A percentile compares a stretch with the other conserved stretches of the same genome.
These are phyloP conservation scores for Fistulifera solaris DNA, from an alignment of 108 stramenopile genomes.

Conservation along the genomic window DNA sequence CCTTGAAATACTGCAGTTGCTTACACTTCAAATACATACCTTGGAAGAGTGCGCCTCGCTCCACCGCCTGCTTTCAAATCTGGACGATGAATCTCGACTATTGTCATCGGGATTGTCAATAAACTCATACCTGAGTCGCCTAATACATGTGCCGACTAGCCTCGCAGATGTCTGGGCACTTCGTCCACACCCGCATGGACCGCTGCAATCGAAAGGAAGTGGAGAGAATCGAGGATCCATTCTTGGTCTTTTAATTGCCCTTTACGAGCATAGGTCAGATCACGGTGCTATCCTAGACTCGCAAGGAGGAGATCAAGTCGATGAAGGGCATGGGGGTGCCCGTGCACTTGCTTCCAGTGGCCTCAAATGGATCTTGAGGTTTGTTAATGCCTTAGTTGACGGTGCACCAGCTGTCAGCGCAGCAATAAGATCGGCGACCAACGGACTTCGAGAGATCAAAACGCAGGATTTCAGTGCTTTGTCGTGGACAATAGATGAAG, in stretches of 20 bases:
- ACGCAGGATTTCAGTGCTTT: constrained; percentile 8
- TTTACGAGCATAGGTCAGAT: constrained; percentile 79
- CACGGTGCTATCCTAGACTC: constrained; percentile 34
- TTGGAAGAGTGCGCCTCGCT: constrained; percentile 76
- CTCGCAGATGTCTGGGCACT: constrained; percentile 75
- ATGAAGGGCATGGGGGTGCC: constrained; percentile 82
- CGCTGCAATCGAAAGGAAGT: constrained; percentile 65
- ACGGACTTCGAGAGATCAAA: constrained; percentile 26
- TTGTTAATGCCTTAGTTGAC: constrained; percentile 72
- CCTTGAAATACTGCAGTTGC: constrained; percentile 77
- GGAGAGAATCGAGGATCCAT: constrained; percentile 70
- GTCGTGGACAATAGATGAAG: constrained; percentile 37
- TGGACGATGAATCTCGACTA: constrained; percentile 72
- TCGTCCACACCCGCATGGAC: constrained; percentile 52
- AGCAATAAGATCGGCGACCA: constrained; percentile 62
- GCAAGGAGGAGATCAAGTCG: constrained; percentile 17
- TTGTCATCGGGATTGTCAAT: constrained; percentile 64
- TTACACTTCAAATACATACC: constrained; percentile 84
- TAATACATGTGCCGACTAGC: constrained; percentile 59
- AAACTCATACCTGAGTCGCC: constrained; percentile 67
- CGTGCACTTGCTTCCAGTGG: constrained; percentile 63
- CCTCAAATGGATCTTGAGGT: constrained; percentile 77
- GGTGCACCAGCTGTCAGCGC: constrained; percentile 58
- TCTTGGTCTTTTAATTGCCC: constrained; percentile 73
- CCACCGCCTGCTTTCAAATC: constrained; percentile 48